Evolutionary conservation across 2,329 filamentous ascomycete genomes (phyloP), one percentile per base, ranked within the genome.

Genomic region (Ascochyta rabiei): DNA sequence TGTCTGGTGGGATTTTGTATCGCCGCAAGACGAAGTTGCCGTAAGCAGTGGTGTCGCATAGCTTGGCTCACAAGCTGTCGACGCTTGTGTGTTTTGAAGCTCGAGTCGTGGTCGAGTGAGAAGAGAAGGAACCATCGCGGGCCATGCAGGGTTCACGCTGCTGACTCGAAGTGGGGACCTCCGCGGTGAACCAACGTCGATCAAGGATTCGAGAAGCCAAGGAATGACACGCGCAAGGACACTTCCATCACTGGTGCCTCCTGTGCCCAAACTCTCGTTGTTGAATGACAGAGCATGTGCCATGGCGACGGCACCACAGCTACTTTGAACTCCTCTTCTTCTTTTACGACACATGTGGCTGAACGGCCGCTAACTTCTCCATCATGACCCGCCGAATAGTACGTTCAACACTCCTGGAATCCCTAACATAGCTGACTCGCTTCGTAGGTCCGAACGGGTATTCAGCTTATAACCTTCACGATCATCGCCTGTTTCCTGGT

Each of bases 391-490:
- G 75, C 60, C 70, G 75, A 50, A 75, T 77, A 55, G 75, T 75
- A 64, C 15, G 70, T 57, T 45, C 6, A 26, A 40, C 38, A 41
- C 37, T 26, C 30, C 37, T n/a, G 16, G 9, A 6, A 1, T 28
- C 23, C 13, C n/a, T 16, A 10, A 12, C 8, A 3, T 26, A 28
- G 30, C 52, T 55, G 24, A 55, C 13, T 8, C 7, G 8, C 40
- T 8, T 24, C 33, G 16, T 50, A 80, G 77, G 76, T 79, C 28
- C 78, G 80, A 61, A 91, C 91, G 61, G 84, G 89, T 70, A 81
- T 89, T 72, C 91, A 97, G 82, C 85, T 95, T 70, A 80, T 83
- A 61, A 80, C 86, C 53, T 81, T 91, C 53, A 81, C 85, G 51
- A 73, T 84, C 63, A 79, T 91, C 69, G 68, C 77, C 64, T 84